Conservation (phyloP, 1,284 basidiomycete genomes). For the Ustilago trichophora region DNA sequence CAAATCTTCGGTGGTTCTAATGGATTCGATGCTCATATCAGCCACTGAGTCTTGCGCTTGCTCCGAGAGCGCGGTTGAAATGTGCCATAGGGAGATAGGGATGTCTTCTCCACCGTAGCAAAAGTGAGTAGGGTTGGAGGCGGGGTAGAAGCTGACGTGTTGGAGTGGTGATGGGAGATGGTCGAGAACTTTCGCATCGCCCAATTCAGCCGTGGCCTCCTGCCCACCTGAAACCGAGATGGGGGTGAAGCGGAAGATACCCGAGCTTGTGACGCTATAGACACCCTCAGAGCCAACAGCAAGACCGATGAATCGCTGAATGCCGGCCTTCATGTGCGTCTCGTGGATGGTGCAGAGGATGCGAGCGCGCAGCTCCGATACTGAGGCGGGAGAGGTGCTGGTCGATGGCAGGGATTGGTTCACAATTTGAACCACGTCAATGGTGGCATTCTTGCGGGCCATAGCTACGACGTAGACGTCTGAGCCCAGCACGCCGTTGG, state of each 20-base stretch:
- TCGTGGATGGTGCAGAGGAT: constrained; percentile 45
- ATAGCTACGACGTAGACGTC: constrained; percentile 43
- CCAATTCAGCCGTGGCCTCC: neutral
- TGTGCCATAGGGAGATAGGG: constrained; percentile 55
- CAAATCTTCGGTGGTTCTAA: constrained; percentile 16
- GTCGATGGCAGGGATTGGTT: constrained; percentile 25
- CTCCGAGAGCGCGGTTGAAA: constrained; percentile 32
- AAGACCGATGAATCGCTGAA: constrained; percentile 55
- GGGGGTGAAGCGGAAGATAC: constrained; percentile 44
- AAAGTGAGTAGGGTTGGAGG: constrained; percentile 48
- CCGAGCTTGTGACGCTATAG: constrained; percentile 47
- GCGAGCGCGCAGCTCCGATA: constrained; percentile 17
- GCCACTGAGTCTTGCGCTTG: constrained; percentile 11
- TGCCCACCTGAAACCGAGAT: constrained; percentile 1
- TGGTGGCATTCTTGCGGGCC: constrained; percentile 51
- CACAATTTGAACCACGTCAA: constrained; percentile 46
- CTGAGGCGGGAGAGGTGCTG: constrained; percentile 13
- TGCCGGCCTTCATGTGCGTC: constrained; percentile 48
- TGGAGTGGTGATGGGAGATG: constrained; percentile 51
- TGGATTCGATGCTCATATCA: constrained; percentile 28
- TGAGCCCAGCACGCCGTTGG: constrained; percentile 29
- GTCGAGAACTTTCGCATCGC: constrained; percentile 20
- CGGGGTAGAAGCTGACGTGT: constrained; percentile 43
- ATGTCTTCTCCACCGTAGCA: constrained; percentile 57
- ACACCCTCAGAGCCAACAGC: constrained; percentile 43